Evolutionary conservation across 495 filamentous ascomycete genomes (phyloP), one percentile per base, ranked within the genome.

Genomic region (Lineolata rhizophorae): DNA sequence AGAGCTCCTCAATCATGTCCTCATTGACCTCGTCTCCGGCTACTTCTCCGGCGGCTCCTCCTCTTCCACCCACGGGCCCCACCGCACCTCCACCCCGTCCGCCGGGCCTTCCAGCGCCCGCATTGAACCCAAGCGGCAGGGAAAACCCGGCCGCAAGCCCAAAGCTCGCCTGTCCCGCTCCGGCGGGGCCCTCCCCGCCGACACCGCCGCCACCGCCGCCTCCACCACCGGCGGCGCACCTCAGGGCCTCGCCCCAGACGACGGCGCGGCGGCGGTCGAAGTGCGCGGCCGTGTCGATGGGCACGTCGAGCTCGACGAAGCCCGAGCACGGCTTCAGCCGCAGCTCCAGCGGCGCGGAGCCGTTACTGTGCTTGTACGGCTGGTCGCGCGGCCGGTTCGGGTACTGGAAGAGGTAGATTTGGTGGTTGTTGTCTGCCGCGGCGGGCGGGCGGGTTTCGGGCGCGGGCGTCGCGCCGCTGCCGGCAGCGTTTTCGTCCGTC

Each of bases 291-390:
- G 65, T 64, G 48, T 70, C 62, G 30, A 83, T 55, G 1, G 74
- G 70, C 5, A 80, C 58, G 31, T 85, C 78, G 4, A 82, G 46
- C 44, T 85, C 78, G n/a, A 83, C 54, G 32, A 78, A 57, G 1
- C 75, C 76, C 1, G 69, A 60, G 19, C 61, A 50, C 0, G 65
- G 62, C 49, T 85, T 85, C 40, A 77, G 56, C 19, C 76, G 67
- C 20, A 81, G 45, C 6, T 58, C 56, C 2, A 61, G 39, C 0
- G 77, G 77, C 34, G 66, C 61, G 8, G 64, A 57, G 4, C 56
- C 48, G 27, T 57, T 48, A 1, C 47, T 42, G 13, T 57, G 60
- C 21, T 65, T 62, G 52, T 77, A 79, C 8, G 67, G 60, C 33
- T 62, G 51, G 9, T 57, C 50, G 1, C 50, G 38, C 6, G 38